Evolutionary conservation across 208 protist genomes (phyloP), one percentile per base, ranked within the genome.

Genomic region (Trypanosoma conorhini): DNA sequence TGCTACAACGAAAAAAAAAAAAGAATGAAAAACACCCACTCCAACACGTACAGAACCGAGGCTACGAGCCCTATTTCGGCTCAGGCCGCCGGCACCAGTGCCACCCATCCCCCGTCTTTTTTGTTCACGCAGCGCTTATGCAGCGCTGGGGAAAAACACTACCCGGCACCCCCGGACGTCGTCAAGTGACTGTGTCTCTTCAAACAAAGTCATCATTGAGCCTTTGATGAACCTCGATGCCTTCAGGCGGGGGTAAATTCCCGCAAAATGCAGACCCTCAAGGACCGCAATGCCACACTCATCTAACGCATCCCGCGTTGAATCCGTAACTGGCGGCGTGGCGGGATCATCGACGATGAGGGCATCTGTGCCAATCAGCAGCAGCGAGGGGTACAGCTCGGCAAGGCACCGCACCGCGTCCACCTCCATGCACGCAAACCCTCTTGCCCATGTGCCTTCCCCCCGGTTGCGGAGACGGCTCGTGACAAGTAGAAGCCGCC

Each of bases 311-410:
- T 74, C 79, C 51, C 93, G 91, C 17, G 70, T 48, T 60, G 73
- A 38, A 5, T 88, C 62, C n/a, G 46, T 3, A 51, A 85, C 85
- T 46, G 84, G 86, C 24, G 79, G 46, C 15, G 76, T 62, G 13
- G 59, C 58, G 9, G 60, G 60, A 28, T 86, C 63, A 68, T 91
- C 86, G 12, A 96, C 74, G 4, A 88, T 92, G 0, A 86, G 79
- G 7, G 83, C 66, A 64, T 96, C 91, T 9, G 81, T 89, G 42
- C 79, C 91, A 40, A 96, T 35, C 21, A 96, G 66, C 13, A 93
- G 61, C 26, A 96, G 65, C 17, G 69, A 64, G 0, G 90, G 90
- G 44, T 88, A 90, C 22, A 21, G 13, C 13, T 73, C 64, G n/a
- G 72, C 44, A 15, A 96, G 46, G 30, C 74, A 87, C n/a, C 77